Evolutionary conservation across 2,329 filamentous ascomycete genomes (phyloP).

Genomic region (Diaporthe helianthi): DNA sequence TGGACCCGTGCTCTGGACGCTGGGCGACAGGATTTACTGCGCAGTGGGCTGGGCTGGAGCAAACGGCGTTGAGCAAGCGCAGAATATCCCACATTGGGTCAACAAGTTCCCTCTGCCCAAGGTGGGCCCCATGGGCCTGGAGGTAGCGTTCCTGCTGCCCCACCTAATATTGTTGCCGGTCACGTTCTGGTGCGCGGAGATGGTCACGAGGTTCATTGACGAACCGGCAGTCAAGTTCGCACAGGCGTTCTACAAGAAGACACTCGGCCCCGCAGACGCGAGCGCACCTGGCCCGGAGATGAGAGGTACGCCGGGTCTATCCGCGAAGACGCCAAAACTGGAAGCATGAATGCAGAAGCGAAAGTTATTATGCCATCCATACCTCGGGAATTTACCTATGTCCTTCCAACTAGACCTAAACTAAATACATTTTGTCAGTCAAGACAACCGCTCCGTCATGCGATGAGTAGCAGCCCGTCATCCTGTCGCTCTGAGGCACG

Average conservation of each 20-base stretch:
- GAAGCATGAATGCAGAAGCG: conserved; percentile 16
- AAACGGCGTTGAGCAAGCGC: conserved; percentile 53
- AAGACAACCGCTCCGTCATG: conserved; percentile 7
- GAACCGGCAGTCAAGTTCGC: conserved; percentile 66
- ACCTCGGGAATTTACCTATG: background rate
- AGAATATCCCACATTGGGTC: conserved; percentile 63
- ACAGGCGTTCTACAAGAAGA: conserved; percentile 62
- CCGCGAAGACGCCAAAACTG: conserved; percentile 17
- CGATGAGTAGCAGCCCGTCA: conserved; percentile 1
- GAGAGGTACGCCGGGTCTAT: background rate
- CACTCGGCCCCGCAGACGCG: conserved; percentile 41
- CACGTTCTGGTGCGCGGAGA: conserved; percentile 64
- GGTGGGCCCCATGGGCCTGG: conserved; percentile 65
- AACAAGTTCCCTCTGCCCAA: conserved; percentile 62
- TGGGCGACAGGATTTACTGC: conserved; percentile 70
- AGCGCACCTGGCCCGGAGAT: background rate
- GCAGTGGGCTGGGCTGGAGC: conserved; percentile 63
- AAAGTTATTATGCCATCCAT: too few species aligned
- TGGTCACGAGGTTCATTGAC: conserved; percentile 63
- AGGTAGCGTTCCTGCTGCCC: conserved; percentile 64
- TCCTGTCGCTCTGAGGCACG: background rate
- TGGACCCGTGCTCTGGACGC: conserved; percentile 63
- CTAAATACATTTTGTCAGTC: conserved; percentile 2
- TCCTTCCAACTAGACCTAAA: background rate
- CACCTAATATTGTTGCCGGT: conserved; percentile 67